Evolutionary conservation across 805 yeast genomes (phyloP).

Genomic region (Priceomyces haplophilus): DNA sequence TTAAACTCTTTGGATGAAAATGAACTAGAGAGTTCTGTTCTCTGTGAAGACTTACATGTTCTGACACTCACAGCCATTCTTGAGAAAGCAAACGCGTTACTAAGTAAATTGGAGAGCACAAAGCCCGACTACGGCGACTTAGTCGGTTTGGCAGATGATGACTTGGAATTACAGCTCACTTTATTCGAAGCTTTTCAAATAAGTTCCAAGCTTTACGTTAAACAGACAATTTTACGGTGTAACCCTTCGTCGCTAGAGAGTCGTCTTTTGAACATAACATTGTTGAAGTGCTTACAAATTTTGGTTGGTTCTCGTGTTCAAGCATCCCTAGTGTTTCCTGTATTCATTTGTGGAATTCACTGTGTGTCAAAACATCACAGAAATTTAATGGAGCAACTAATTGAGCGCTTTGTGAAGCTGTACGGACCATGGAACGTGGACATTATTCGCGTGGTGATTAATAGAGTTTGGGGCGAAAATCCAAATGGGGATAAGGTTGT

Average conservation of each 20-base stretch:
- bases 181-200: slow-evolving; percentile 70
- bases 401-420: slow-evolving; percentile 55
- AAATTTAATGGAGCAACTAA: slow-evolving; percentile 46
- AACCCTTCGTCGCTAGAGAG: slow-evolving; percentile 64
- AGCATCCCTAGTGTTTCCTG: slow-evolving; percentile 70
- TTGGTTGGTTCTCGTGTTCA: slow-evolving; percentile 66
- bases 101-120: slow-evolving; percentile 45
- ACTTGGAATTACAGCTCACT: slow-evolving; percentile 63
- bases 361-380: slow-evolving; percentile 54
- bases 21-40: slow-evolving; percentile 15
- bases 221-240: slow-evolving; percentile 59
- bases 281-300: slow-evolving; percentile 55
- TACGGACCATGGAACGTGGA: slow-evolving; percentile 65
- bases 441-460: slow-evolving; percentile 43
- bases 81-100: slow-evolving; percentile 17
- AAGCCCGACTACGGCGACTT: slow-evolving; percentile 54
- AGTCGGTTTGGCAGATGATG: slow-evolving; percentile 38
- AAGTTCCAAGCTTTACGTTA: slow-evolving; percentile 62
- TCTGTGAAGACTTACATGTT: slow-evolving; percentile 22
- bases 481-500: slow-evolving; percentile 56
- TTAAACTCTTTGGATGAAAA: slow-evolving; percentile 7
- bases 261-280: slow-evolving; percentile 53
- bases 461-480: slow-evolving; percentile 47
- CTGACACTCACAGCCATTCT: neutral
- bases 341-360: slow-evolving; percentile 74